These are phyloP conservation scores for Lithocarpus polystachyus DNA, from an alignment of 306 rosid genomes.

Conservation along the genomic window DNA sequence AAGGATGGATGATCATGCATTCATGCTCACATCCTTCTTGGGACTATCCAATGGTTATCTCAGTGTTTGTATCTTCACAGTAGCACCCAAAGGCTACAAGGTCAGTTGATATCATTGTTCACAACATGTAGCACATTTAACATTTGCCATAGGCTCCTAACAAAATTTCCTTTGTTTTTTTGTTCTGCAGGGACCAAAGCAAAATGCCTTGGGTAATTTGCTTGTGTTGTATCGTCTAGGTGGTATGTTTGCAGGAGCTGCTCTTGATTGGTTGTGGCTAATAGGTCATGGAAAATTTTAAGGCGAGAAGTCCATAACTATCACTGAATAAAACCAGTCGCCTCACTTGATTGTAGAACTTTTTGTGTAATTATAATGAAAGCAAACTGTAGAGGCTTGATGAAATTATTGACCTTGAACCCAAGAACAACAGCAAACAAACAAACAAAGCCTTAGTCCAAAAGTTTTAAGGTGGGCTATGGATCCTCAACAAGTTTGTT, in stretches of 20 bases:
- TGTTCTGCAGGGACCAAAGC: conserved; percentile 74
- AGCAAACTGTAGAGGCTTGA: too few species aligned
- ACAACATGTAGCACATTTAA: background rate
- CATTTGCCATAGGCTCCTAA: background rate
- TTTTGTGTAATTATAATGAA: too few species aligned
- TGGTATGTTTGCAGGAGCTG: conserved; percentile 63
- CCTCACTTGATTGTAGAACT: background rate
- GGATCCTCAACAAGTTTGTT: too few species aligned
- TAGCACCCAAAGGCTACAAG: conserved; percentile 78
- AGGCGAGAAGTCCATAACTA: background rate
- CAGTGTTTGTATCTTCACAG: conserved; percentile 69
- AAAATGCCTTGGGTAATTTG: conserved; percentile 84
- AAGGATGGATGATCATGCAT: conserved; percentile 86
- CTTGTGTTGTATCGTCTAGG: conserved; percentile 56
- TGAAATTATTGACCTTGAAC: too few species aligned
- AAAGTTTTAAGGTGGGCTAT: too few species aligned
- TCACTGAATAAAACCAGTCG: background rate
- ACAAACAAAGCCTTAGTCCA: too few species aligned
- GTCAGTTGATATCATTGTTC: conserved; percentile 24
- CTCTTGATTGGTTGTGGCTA: conserved; percentile 82
- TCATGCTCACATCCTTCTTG: conserved; percentile 60
- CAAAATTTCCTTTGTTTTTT: background rate
- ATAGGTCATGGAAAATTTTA: conserved; percentile 36
- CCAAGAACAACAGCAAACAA: too few species aligned
- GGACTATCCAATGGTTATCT: conserved; percentile 82